Evolutionary conservation across 2,329 filamentous ascomycete species (phyloP).

Genomic region (Hymenoscyphus salicellus): DNA sequence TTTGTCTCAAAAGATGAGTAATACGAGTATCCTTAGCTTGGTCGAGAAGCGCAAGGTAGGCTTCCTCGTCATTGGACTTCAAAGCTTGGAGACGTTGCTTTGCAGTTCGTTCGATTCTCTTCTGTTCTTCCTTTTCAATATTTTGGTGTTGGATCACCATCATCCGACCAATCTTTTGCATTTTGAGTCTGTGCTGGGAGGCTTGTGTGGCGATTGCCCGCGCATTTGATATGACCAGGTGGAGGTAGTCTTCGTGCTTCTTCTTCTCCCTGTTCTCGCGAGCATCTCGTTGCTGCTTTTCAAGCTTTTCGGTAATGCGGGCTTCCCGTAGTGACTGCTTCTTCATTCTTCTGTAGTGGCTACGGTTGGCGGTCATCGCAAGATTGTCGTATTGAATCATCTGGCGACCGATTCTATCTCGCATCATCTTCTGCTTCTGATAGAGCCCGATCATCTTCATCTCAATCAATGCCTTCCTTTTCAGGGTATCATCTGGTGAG

Average conservation of each 20-base stretch:
- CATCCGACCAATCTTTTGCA: slow-evolving; percentile 81
- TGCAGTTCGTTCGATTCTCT: slow-evolving; percentile 92
- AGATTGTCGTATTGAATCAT: slow-evolving; percentile 96
- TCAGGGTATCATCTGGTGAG: slow-evolving; percentile 75
- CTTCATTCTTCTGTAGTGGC: slow-evolving; percentile 89
- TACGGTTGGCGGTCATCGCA: slow-evolving; percentile 93
- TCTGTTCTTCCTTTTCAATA: slow-evolving; percentile 99
- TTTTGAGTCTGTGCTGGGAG: slow-evolving; percentile 65
- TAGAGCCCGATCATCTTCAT: slow-evolving; percentile 89
- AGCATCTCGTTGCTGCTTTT: slow-evolving; percentile 97
- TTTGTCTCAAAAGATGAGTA: slow-evolving; percentile 92
- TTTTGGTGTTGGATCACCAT: slow-evolving; percentile 90
- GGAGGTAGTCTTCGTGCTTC: slow-evolving; percentile 89
- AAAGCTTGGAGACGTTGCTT: slow-evolving; percentile 99
- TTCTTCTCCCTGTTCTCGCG: slow-evolving; percentile 96
- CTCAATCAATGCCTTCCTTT: slow-evolving; percentile 88
- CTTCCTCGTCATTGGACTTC: slow-evolving; percentile 98
- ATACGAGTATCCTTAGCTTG: slow-evolving; percentile 99
- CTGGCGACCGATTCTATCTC: slow-evolving; percentile 82
- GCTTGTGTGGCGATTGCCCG: slow-evolving; percentile 71
- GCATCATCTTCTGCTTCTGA: slow-evolving; percentile 79
- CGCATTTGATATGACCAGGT: slow-evolving; percentile 79
- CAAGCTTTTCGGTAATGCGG: slow-evolving; percentile 95
- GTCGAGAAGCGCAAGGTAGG: slow-evolving; percentile 94
- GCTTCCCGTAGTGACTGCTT: slow-evolving; percentile 95